Evolutionary conservation across 2,329 filamentous ascomycete genomes (phyloP).

Genomic region (Ilyonectria robusta): DNA sequence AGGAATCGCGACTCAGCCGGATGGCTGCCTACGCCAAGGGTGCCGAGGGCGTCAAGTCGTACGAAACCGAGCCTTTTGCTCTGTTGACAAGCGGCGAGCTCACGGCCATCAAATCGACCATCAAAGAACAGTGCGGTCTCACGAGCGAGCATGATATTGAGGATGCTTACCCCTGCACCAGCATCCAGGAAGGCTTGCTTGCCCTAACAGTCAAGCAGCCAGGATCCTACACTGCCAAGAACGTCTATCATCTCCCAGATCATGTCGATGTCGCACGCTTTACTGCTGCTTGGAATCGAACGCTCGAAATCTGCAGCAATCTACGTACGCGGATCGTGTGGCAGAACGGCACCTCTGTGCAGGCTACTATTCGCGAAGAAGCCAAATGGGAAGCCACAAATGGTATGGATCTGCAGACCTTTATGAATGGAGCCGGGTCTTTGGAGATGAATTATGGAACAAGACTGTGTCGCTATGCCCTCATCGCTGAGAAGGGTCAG

Average conservation of each 20-base stretch:
- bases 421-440: slow-evolving; percentile 2
- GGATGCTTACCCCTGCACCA: slow-evolving; percentile 19
- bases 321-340: slow-evolving; percentile 5
- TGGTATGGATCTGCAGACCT: not conserved
- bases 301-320: slow-evolving; percentile 1
- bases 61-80: not conserved
- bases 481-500: not conserved
- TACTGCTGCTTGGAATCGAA: slow-evolving; percentile 2
- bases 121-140: not conserved
- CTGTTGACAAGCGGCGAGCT: not conserved
- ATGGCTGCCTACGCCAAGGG: not conserved
- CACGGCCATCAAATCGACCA: not conserved
- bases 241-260: slow-evolving; percentile 9
- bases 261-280: not conserved
- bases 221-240: slow-evolving; percentile 11
- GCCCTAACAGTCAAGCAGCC: slow-evolving; percentile 15
- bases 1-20: not conserved
- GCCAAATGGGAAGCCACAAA: slow-evolving; percentile 9
- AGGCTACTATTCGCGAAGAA: slow-evolving; percentile 1
- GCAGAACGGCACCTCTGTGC: not conserved
- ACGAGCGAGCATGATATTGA: not conserved
- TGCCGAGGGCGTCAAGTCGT: not conserved
- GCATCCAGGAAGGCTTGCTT: slow-evolving; percentile 20
- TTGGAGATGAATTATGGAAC: slow-evolving; percentile 17
- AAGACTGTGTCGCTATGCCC: slow-evolving; percentile 1